phyloP scores from a whole-genome alignment of 768 basidiomycete species.

The Russula vinacea region DNA sequence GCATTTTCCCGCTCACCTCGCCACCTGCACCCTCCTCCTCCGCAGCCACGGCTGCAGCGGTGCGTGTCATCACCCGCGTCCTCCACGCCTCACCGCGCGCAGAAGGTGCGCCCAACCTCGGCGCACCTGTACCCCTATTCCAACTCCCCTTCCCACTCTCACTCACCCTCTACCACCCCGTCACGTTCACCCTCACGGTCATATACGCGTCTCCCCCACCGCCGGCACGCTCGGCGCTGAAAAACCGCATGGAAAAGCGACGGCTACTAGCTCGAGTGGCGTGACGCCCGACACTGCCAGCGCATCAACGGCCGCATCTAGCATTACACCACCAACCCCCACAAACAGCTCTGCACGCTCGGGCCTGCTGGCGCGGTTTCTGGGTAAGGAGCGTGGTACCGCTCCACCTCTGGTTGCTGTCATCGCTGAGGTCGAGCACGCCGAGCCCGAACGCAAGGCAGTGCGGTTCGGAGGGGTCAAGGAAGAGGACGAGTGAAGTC shows the following conservation, averaged over 20 bases:
- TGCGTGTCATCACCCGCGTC: conserved; percentile 22
- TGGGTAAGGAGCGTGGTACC: conserved; percentile 16
- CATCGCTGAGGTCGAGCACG: not conserved
- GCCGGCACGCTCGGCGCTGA: conserved; percentile 63
- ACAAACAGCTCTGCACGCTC: conserved; percentile 34
- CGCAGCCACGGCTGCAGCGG: conserved; percentile 15
- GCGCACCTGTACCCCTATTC: conserved; percentile 28
- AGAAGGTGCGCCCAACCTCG: conserved; percentile 30
- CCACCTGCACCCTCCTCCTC: conserved; percentile 14
- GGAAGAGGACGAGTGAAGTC: not conserved
- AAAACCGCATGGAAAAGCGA: conserved; percentile 43
- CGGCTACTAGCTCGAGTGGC: conserved; percentile 38
- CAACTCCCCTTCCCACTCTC: not conserved
- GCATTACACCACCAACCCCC: conserved; percentile 34
- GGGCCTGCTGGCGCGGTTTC: conserved; percentile 34
- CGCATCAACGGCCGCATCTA: conserved; percentile 49
- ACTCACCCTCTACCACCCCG: not conserved
- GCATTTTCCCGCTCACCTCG: conserved; percentile 50
- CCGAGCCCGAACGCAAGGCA: conserved; percentile 23
- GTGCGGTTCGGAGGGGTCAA: conserved; percentile 24
- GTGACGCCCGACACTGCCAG: conserved; percentile 37
- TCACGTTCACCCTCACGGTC: conserved; percentile 5
- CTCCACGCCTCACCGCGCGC: conserved; percentile 32
- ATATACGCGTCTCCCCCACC: conserved; percentile 45
- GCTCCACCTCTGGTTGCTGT: not conserved